Percentiles rank a stretch among this genome's conserved stretches.
Evolutionary conservation across 202 grass and related monocot genomes (phyloP).

Genomic region (Sporobolus alterniflorus): DNA sequence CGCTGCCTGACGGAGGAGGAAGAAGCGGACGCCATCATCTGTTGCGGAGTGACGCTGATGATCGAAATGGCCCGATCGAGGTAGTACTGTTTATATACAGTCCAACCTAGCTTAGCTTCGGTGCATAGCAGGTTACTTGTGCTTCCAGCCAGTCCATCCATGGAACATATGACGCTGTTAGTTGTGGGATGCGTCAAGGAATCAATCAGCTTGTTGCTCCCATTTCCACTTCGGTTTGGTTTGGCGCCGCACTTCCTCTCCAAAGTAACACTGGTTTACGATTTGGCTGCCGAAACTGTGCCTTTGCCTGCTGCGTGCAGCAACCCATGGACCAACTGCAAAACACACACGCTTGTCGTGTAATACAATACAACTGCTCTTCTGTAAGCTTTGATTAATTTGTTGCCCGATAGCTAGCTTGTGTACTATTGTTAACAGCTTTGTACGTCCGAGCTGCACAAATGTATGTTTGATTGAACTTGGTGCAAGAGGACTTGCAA

Average conservation of each 20-base stretch:
- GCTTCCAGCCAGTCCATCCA: background rate
- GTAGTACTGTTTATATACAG: background rate
- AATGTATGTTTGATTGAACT: too few species aligned
- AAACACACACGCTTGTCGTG: too few species aligned
- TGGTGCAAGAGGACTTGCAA: too few species aligned
- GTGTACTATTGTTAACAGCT: too few species aligned
- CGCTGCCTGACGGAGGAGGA: background rate
- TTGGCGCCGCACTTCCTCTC: background rate
- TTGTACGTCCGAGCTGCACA: too few species aligned
- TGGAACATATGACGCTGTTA: background rate
- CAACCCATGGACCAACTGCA: too few species aligned
- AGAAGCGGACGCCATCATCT: background rate
- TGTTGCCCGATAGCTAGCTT: too few species aligned
- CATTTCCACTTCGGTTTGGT: background rate
- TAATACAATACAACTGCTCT: too few species aligned
- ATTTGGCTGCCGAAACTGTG: too few species aligned
- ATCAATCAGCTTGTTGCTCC: background rate
- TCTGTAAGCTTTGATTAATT: too few species aligned
- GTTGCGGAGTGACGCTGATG: background rate
- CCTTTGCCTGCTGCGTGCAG: too few species aligned
- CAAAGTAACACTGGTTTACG: too few species aligned
- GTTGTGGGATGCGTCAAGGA: background rate
- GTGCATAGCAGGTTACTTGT: background rate
- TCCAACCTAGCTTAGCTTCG: background rate
- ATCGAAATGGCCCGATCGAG: background rate